Evolutionary conservation across 371 early-diverging fungal species (phyloP).

Genomic region (Actinomucor elegans): DNA sequence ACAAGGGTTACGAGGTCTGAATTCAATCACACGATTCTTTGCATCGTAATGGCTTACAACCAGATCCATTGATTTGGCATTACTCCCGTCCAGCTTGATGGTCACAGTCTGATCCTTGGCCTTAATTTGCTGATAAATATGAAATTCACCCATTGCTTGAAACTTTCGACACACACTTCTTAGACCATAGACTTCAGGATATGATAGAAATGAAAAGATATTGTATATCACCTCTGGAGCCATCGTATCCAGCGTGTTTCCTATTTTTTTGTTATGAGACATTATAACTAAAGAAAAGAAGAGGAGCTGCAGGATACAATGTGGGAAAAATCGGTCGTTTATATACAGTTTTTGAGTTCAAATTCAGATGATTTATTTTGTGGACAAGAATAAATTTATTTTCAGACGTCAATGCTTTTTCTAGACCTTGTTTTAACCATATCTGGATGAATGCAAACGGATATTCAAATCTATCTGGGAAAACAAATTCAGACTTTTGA

Average conservation of each 20-base stretch:
- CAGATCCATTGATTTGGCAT: conserved; percentile 17
- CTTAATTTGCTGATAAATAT: conserved; percentile 34
- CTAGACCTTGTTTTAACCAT: too few relatives aligned
- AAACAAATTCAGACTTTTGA: too few relatives aligned
- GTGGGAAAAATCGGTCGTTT: conserved; percentile 18
- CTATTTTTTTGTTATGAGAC: background rate
- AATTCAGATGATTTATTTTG: too few relatives aligned
- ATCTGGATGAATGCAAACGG: too few relatives aligned
- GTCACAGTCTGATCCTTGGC: conserved; percentile 13
- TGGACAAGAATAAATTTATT: too few relatives aligned
- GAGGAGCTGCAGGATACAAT: conserved; percentile 9
- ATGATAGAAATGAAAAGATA: conserved; percentile 33
- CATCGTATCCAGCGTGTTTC: conserved; percentile 1
- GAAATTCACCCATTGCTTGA: conserved; percentile 27
- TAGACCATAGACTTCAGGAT: conserved; percentile 34
- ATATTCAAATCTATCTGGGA: too few relatives aligned
- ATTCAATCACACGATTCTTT: conserved; percentile 40
- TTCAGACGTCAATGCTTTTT: too few relatives aligned
- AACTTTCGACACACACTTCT: conserved; percentile 30
- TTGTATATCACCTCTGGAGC: conserved; percentile 39
- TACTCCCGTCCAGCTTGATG: conserved; percentile 31
- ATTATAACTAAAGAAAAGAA: conserved; percentile 1
- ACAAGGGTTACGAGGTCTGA: conserved; percentile 14
- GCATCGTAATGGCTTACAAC: conserved; percentile 28
- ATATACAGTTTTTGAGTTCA: too few relatives aligned